Evolutionary conservation across 805 yeast species (phyloP).

Genomic region (Kuraishia hungarica): DNA sequence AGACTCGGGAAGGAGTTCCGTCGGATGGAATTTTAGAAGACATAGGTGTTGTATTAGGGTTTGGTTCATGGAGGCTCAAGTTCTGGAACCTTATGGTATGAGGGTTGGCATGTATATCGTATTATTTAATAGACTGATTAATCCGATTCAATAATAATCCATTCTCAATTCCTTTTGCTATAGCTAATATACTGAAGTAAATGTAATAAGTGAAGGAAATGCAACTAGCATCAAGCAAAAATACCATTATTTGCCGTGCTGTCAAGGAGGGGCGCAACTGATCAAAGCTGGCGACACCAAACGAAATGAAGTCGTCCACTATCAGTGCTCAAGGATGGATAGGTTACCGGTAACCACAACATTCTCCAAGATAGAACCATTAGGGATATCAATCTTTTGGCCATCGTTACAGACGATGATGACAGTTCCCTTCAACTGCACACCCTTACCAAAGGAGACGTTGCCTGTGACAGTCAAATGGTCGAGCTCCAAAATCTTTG

Average conservation of each 20-base stretch:
- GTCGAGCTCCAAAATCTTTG: constrained; percentile 91
- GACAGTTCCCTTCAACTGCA: constrained; percentile 92
- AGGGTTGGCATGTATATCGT: no score
- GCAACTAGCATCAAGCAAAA: constrained; percentile 4
- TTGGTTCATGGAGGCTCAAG: no score
- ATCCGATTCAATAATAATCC: not conserved
- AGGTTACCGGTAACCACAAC: constrained; percentile 96
- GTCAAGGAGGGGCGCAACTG: constrained; percentile 7
- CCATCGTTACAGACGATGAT: constrained; percentile 97
- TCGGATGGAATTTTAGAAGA: constrained; percentile 21
- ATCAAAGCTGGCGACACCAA: not conserved
- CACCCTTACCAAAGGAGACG: constrained; percentile 82
- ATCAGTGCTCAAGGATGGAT: constrained; percentile 85
- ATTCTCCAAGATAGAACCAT: constrained; percentile 89
- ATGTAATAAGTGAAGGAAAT: not conserved
- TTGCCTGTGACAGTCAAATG: constrained; percentile 97
- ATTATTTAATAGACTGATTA: not conserved
- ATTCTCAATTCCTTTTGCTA: not conserved
- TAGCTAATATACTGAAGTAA: not conserved
- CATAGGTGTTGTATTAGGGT: no score
- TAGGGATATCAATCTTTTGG: constrained; percentile 93
- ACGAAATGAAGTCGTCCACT: no score
- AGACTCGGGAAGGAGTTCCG: constrained; percentile 75
- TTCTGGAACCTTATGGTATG: no score
- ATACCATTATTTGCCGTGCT: not conserved